Conservation (phyloP, 768 basidiomycete species). For the Gautieria morchelliformis region DNA sequence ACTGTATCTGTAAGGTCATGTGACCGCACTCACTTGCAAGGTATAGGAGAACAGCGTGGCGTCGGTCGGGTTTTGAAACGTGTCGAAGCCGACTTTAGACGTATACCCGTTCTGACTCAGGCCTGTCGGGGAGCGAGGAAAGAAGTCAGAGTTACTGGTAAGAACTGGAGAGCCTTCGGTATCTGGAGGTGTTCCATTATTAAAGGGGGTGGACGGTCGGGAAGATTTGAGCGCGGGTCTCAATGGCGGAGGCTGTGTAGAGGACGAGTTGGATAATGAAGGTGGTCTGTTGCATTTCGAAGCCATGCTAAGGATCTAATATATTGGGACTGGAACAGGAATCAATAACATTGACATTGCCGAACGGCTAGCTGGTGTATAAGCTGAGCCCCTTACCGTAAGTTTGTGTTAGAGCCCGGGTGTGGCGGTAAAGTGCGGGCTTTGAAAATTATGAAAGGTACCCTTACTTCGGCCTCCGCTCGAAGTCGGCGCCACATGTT, state of each 20-base stretch:
- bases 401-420: too few species aligned
- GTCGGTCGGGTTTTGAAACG: constrained; percentile 64
- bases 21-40: constrained; percentile 32
- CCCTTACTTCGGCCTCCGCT: too few species aligned
- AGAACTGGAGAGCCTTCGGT: neutral
- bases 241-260: constrained; percentile 16
- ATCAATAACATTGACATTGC: too few species aligned
- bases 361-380: too few species aligned
- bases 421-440: too few species aligned
- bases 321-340: neutral
- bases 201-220: neutral
- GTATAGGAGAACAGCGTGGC: constrained; percentile 86
- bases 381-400: too few species aligned
- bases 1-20: neutral
- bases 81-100: constrained; percentile 78
- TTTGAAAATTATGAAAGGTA: neutral
- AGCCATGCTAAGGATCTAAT: neutral
- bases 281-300: neutral
- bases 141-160: neutral
- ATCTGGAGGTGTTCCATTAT: neutral
- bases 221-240: constrained; percentile 44
- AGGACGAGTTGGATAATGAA: neutral
- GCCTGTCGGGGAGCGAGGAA: constrained; percentile 1
- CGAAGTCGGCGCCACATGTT: too few species aligned
- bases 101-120: constrained; percentile 21